phyloP scores from a whole-genome alignment of 768 basidiomycete species.

The Naganishia friedmannii region DNA sequence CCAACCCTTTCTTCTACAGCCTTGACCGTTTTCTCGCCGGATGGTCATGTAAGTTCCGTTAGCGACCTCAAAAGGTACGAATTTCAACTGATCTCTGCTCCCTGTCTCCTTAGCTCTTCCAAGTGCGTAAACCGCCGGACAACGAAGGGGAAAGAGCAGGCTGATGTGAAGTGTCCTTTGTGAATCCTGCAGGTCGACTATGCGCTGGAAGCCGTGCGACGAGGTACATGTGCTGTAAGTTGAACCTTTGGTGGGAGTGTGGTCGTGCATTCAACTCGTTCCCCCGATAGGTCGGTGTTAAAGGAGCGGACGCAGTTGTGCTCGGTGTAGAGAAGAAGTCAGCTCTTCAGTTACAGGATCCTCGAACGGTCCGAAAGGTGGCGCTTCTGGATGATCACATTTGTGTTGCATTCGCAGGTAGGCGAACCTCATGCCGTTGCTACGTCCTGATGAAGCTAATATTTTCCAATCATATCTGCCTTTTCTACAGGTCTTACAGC shows the following conservation, averaged over 20 bases:
- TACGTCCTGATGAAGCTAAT: constrained; percentile 22
- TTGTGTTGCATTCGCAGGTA: constrained; percentile 95
- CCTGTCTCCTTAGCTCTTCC: constrained; percentile 58
- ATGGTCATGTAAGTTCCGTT: constrained; percentile 71
- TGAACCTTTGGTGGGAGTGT: constrained; percentile 7
- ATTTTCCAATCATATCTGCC: background rate
- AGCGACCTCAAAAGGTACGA: background rate
- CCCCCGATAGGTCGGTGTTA: constrained; percentile 75
- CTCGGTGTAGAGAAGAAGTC: constrained; percentile 99
- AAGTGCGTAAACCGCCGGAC: constrained; percentile 59
- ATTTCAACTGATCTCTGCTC: background rate
- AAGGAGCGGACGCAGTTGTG: constrained; percentile 90
- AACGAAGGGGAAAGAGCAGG: background rate
- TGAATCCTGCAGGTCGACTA: constrained; percentile 79
- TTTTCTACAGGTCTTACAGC: constrained; percentile 76
- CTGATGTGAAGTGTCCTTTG: constrained; percentile 28
- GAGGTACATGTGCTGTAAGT: constrained; percentile 92
- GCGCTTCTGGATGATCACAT: constrained; percentile 98
- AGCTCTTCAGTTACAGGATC: constrained; percentile 93
- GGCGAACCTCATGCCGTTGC: constrained; percentile 36
- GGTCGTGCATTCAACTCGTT: constrained; percentile 7
- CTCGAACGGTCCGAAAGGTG: constrained; percentile 93
- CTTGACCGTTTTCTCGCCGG: constrained; percentile 95
- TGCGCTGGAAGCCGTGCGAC: constrained; percentile 92
- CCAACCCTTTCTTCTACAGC: constrained; percentile 57